phyloP scores from a whole-genome alignment of 257 asterid genomes.

The Solanum neorickii region DNA sequence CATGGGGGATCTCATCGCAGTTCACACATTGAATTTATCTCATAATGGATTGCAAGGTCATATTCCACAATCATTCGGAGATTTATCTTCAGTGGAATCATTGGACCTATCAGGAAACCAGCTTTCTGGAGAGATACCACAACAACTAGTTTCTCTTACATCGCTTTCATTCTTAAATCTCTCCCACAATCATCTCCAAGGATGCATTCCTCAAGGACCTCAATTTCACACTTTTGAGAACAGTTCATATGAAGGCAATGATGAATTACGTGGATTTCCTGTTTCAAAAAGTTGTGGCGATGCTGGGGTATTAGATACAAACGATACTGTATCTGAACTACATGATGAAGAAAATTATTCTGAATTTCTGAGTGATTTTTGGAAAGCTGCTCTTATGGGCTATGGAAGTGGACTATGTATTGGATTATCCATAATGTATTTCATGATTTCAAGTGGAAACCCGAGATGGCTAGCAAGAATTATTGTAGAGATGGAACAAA shows the following conservation, averaged over 20 bases:
- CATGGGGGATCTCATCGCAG: neutral
- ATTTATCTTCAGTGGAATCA: neutral
- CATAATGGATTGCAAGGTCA: neutral
- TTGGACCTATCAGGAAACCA: neutral
- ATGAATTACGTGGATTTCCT: neutral
- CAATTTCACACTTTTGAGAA: neutral
- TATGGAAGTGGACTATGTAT: constrained; percentile 9
- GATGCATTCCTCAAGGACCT: neutral
- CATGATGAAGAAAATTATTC: neutral
- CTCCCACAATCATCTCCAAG: neutral
- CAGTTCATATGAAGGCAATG: neutral
- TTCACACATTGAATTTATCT: neutral
- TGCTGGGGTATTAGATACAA: neutral
- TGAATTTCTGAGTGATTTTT: neutral
- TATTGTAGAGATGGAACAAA: neutral
- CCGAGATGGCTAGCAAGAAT: neutral
- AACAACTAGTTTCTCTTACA: neutral
- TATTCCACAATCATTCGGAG: neutral
- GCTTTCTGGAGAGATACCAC: neutral
- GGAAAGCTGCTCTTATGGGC: constrained; percentile 14
- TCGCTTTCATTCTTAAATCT: neutral
- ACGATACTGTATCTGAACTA: neutral
- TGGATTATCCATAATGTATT: constrained; percentile 3
- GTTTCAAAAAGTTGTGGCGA: neutral
- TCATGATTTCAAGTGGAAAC: neutral